Conservation (phyloP, 805 yeast genomes). For the Saturnispora halmiae region DNA sequence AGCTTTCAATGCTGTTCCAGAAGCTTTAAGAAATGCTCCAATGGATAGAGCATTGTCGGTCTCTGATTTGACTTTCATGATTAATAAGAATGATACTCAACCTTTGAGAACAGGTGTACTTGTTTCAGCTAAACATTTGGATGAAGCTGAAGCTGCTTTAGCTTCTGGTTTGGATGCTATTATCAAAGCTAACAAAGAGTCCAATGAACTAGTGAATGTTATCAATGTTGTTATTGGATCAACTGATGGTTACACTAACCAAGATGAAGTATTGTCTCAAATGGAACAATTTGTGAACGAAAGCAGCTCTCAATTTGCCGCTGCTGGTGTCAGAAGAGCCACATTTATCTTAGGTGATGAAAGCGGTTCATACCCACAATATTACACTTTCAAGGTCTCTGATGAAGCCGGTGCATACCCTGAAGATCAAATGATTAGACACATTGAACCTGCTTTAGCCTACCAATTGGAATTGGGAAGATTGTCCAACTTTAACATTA, state of each 20-base stretch:
- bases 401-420: slow-evolving; percentile 57
- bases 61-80: slow-evolving; percentile 81
- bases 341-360: slow-evolving; percentile 81
- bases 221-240: slow-evolving; percentile 70
- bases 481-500: slow-evolving; percentile 88
- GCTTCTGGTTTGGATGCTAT: slow-evolving; percentile 64
- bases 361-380: slow-evolving; percentile 86
- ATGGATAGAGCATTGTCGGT: slow-evolving; percentile 88
- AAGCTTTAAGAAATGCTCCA: slow-evolving; percentile 20
- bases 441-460: slow-evolving; percentile 96
- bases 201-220: slow-evolving; percentile 57
- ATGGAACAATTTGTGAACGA: slow-evolving; percentile 59
- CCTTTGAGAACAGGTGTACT: slow-evolving; percentile 79
- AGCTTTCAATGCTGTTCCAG: slow-evolving; percentile 64
- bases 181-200: slow-evolving; percentile 35
- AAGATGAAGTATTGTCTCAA: slow-evolving; percentile 55
- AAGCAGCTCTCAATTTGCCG: slow-evolving; percentile 57
- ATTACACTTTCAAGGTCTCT: slow-evolving; percentile 71
- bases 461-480: slow-evolving; percentile 94
- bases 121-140: slow-evolving; percentile 72
- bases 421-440: slow-evolving; percentile 93
- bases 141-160: slow-evolving; percentile 81
- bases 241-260: slow-evolving; percentile 65
- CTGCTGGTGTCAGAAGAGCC: slow-evolving; percentile 79
- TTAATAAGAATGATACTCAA: slow-evolving; percentile 54